These are phyloP conservation scores for Trichoderma afroharzianum DNA, from an alignment of 2,329 filamentous ascomycete genomes.

Conservation along the genomic window DNA sequence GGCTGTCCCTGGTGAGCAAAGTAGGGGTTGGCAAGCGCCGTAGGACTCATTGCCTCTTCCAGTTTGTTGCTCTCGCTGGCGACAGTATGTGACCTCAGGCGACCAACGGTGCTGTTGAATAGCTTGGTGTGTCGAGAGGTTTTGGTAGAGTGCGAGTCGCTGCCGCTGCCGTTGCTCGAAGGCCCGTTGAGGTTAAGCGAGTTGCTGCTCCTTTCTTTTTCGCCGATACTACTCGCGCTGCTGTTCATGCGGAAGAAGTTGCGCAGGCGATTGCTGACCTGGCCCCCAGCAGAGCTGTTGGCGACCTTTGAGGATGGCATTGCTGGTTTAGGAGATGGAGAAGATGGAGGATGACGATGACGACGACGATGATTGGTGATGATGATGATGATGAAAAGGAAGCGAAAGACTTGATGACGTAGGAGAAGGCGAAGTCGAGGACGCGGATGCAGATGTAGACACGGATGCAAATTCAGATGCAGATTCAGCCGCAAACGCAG, in stretches of 20 bases:
- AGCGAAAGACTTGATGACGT: not conserved
- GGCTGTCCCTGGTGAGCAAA: slow-evolving; percentile 95
- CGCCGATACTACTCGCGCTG: slow-evolving; percentile 37
- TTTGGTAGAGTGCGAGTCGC: slow-evolving; percentile 40
- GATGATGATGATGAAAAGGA: not conserved
- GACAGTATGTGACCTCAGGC: slow-evolving; percentile 84
- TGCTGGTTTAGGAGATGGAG: slow-evolving; percentile 9
- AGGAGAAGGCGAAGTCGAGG: not conserved
- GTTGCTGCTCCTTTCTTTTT: slow-evolving; percentile 56
- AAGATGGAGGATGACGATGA: slow-evolving; percentile 10
- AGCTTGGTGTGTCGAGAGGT: slow-evolving; percentile 82
- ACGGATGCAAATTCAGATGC: not conserved
- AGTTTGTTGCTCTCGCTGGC: slow-evolving; percentile 89
- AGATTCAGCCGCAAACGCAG: slow-evolving; percentile 10
- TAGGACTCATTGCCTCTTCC: slow-evolving; percentile 86
- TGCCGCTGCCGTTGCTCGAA: slow-evolving; percentile 14
- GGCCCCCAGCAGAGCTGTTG: slow-evolving; percentile 47
- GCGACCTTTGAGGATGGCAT: slow-evolving; percentile 55
- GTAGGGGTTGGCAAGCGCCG: slow-evolving; percentile 92
- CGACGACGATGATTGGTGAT: not conserved
- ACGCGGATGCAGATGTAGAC: not conserved
- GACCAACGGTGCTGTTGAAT: slow-evolving; percentile 78
- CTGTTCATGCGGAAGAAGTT: slow-evolving; percentile 69
- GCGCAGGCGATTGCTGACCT: slow-evolving; percentile 65
- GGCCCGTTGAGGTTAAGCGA: slow-evolving; percentile 43